phyloP scores from a whole-genome alignment of 139 green algal genomes.

The Chlorella sp. region DNA sequence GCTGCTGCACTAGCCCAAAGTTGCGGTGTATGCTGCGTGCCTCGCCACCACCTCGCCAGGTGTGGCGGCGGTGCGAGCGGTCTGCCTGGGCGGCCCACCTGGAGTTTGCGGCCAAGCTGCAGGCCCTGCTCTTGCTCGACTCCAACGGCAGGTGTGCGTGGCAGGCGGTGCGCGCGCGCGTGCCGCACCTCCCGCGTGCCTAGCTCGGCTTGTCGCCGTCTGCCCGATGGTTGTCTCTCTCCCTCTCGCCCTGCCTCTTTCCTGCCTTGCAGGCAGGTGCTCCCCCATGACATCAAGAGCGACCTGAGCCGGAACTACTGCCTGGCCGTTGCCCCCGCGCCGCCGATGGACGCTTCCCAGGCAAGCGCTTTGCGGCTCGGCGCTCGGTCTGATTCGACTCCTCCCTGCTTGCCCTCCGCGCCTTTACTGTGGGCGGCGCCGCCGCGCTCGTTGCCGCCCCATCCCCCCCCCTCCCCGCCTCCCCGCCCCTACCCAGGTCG shows the following conservation, averaged over 20 bases:
- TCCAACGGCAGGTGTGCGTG: conserved; percentile 29
- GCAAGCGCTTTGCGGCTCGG: background rate
- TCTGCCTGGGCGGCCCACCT: conserved; percentile 46
- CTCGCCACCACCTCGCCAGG: no score
- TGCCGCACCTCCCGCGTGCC: no score
- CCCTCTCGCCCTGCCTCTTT: no score
- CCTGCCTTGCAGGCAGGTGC: no score
- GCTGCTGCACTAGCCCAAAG: no score
- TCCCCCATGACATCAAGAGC: conserved; percentile 10
- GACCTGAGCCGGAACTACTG: conserved; percentile 61
- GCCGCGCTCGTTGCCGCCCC: conserved; percentile 17
- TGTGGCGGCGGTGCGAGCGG: conserved; percentile 35
- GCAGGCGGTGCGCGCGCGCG: no score
- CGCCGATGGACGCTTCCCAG: conserved; percentile 24
- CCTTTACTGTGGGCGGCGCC: background rate
- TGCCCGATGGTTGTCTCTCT: no score
- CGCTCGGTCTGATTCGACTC: background rate
- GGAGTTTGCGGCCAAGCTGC: conserved; percentile 44
- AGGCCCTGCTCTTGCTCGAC: conserved; percentile 37
- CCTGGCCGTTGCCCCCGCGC: conserved; percentile 49
- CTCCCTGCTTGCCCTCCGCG: no score
- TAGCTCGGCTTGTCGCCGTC: no score
- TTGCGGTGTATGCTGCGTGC: no score
- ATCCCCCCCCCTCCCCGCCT: background rate
- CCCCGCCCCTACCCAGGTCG: conserved; percentile 5